These are phyloP conservation scores for Penicillium subrubescens DNA, from an alignment of 495 filamentous ascomycete genomes.

Conservation along the genomic window DNA sequence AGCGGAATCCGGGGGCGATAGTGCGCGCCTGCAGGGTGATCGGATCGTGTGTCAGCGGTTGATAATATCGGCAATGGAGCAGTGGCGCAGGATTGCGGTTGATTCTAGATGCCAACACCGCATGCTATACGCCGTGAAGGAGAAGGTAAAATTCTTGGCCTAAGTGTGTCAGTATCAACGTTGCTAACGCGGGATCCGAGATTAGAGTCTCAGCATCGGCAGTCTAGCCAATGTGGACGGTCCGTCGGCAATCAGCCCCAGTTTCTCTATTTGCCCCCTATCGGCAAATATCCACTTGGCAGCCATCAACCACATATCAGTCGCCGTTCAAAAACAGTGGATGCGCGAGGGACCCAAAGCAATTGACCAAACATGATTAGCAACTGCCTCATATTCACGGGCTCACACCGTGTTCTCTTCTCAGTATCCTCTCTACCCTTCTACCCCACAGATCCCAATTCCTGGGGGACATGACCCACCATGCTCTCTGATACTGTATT, in stretches of 20 bases:
- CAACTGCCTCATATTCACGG: neutral
- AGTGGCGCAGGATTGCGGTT: neutral
- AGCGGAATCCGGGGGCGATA: neutral
- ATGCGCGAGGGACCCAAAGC: neutral
- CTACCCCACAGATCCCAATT: slow-evolving; percentile 29
- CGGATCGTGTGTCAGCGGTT: slow-evolving; percentile 8
- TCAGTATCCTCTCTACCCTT: neutral
- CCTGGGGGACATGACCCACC: slow-evolving; percentile 28
- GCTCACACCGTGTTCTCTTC: neutral
- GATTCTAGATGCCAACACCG: slow-evolving; percentile 1
- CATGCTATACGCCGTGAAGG: neutral
- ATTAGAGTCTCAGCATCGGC: slow-evolving; percentile 24
- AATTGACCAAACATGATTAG: slow-evolving; percentile 6
- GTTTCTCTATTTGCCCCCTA: neutral
- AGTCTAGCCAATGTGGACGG: slow-evolving; percentile 17
- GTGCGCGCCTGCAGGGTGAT: neutral
- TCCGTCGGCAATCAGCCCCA: slow-evolving; percentile 19
- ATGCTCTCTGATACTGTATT: neutral
- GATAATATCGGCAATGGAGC: slow-evolving; percentile 14
- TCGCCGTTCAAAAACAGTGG: neutral
- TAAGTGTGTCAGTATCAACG: neutral
- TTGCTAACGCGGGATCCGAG: slow-evolving; percentile 7
- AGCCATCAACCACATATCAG: neutral
- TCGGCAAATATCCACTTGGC: slow-evolving; percentile 17
- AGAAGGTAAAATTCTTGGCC: neutral